Evolutionary conservation across 1,139 yeast species (phyloP), one percentile per base, ranked within the genome.

Genomic region (Yamadazyma jaroonii): DNA sequence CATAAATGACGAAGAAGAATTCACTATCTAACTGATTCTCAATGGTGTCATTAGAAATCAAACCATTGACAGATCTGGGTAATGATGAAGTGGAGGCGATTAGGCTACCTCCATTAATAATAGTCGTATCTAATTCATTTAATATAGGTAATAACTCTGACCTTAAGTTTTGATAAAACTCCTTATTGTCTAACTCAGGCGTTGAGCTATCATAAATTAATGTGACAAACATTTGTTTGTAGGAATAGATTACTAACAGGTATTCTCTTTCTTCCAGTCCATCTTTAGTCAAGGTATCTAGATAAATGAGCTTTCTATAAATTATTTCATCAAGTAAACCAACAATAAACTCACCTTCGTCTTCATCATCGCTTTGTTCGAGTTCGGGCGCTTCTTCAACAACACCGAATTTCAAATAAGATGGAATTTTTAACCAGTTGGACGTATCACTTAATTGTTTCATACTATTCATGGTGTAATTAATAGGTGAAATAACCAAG

Each of bases 401-500:
- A 25, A 30, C 25, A 2, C 41, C 44, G 25, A 42, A 44, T 27
- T 45, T 50, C 11, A 59, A 40, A 38, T 57, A 49, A 20, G 56
- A 53, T 1, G 66, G 64, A 25, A 61, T 46, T 28, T 58, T 44
- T 29, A 59, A 39, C 68, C 68, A 55, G 39, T 52, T 27, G 9
- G 38, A 8, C 12, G 29, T 28, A 12, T 37, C 43, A 12, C 22
- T 34, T 11, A 57, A 32, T 20, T 49, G 57, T 42, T 50, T 54
- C 53, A 69, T 56, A 24, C 66, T 64, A 36, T 57, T 64, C 36
- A 69, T 55, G 0, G 74, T 67, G 32, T 54, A 59, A 39, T 57
- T 63, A 9, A 69, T 42, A 0, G 76, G 75, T 62, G 56, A 66
- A 9, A 67, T 59, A 7, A 68, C 67, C 35, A 67, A 53, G 32